These are phyloP conservation scores for Rosa chinensis DNA, from an alignment of 306 rosid genomes.

Conservation along the genomic window DNA sequence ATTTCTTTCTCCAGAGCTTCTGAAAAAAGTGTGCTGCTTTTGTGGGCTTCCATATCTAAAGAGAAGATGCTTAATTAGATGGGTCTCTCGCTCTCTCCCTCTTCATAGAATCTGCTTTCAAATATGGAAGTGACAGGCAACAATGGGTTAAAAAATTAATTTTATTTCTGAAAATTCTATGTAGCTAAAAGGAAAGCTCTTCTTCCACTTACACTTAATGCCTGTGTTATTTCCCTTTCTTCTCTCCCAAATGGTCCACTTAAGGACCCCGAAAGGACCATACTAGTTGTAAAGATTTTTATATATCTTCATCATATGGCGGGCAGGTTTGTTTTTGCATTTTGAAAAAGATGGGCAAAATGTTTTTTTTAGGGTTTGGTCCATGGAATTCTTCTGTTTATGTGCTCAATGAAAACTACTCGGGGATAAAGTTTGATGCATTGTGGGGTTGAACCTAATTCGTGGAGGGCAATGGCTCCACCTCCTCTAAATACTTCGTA, in stretches of 20 bases:
- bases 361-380: slow-evolving; percentile 12
- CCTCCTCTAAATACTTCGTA: slow-evolving; percentile 20
- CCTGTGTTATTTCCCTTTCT: slow-evolving; percentile 38
- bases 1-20: slow-evolving; percentile 17
- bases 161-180: slow-evolving; percentile 24
- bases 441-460: slow-evolving; percentile 29
- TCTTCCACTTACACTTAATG: slow-evolving; percentile 27
- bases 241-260: slow-evolving; percentile 33
- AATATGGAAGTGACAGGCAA: slow-evolving; percentile 44
- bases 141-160: slow-evolving; percentile 11
- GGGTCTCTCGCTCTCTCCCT: slow-evolving; percentile 5
- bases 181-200: slow-evolving; percentile 32
- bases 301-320: slow-evolving; percentile 3
- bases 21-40: slow-evolving; percentile 35
- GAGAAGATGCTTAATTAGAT: slow-evolving; percentile 42
- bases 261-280: slow-evolving; percentile 24
- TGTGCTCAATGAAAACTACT: slow-evolving; percentile 33
- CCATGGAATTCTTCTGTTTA: slow-evolving; percentile 12
- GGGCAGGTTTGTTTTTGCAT: neutral
- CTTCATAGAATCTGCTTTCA: slow-evolving; percentile 64
- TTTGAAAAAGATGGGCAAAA: slow-evolving; percentile 15
- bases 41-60: slow-evolving; percentile 46
- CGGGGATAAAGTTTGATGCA: slow-evolving; percentile 16
- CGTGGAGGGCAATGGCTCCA: slow-evolving; percentile 38
- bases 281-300: slow-evolving; percentile 9